These are phyloP conservation scores for Neotropicomus parvogracilis DNA, from an alignment of 1,284 basidiomycete genomes.

Conservation along the genomic window DNA sequence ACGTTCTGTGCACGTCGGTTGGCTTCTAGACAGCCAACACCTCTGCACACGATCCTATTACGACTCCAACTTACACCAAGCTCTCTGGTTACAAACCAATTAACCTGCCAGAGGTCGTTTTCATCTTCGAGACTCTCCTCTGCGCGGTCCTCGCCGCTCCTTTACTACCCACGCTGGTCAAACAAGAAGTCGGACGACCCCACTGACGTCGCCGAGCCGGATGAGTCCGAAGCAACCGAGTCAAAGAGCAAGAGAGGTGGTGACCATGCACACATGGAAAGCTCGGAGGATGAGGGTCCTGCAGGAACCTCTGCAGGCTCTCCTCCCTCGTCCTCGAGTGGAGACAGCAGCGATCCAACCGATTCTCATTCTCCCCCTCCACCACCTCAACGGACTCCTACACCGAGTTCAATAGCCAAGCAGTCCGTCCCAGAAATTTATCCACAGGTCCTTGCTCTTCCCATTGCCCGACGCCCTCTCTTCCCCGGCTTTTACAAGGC, in stretches of 20 bases:
- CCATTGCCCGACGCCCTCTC: slow-evolving; percentile 92
- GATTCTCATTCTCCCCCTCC: slow-evolving; percentile 35
- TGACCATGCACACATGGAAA: slow-evolving; percentile 20
- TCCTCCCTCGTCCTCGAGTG: slow-evolving; percentile 27
- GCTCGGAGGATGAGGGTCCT: slow-evolving; percentile 30
- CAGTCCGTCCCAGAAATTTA: slow-evolving; percentile 85
- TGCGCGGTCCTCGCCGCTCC: slow-evolving; percentile 22
- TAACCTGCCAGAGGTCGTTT: slow-evolving; percentile 18
- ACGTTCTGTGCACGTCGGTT: slow-evolving; percentile 15
- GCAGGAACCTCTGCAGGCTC: slow-evolving; percentile 28
- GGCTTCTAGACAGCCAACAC: slow-evolving; percentile 6
- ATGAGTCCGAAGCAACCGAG: slow-evolving; percentile 26
- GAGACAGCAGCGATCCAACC: slow-evolving; percentile 29
- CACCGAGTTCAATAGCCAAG: slow-evolving; percentile 66
- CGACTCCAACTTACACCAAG: slow-evolving; percentile 2
- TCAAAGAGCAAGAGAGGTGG: slow-evolving; percentile 5
- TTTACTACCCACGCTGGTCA: slow-evolving; percentile 30
- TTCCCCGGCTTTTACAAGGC: slow-evolving; percentile 99
- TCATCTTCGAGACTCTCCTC: slow-evolving; percentile 16
- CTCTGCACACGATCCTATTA: slow-evolving; percentile 13
- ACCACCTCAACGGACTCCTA: slow-evolving; percentile 36
- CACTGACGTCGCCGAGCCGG: slow-evolving; percentile 19
- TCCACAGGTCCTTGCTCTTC: slow-evolving; percentile 92
- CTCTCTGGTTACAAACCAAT: slow-evolving; percentile 7
- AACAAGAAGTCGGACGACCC: slow-evolving; percentile 27